Conservation (phyloP, 2,329 filamentous ascomycete genomes). For the Claviceps arundinis region DNA sequence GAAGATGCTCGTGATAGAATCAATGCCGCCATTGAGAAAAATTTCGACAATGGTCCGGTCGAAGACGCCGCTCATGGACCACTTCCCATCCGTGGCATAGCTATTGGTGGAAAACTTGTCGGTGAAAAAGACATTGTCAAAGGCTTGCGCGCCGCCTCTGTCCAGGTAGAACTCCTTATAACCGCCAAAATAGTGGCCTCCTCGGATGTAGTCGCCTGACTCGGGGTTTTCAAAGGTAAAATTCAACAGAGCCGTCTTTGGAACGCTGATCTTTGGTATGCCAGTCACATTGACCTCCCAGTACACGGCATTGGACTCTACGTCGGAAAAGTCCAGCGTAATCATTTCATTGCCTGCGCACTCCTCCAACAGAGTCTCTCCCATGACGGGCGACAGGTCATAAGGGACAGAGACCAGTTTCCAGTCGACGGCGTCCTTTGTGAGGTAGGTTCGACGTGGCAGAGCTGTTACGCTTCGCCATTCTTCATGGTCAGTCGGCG, state of each 20-base stretch:
- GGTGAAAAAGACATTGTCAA: constrained; percentile 20
- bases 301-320: constrained; percentile 38
- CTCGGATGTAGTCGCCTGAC: constrained; percentile 5
- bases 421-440: constrained; percentile 34
- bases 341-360: constrained; percentile 34
- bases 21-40: constrained; percentile 20
- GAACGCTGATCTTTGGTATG: constrained; percentile 10
- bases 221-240: constrained; percentile 14
- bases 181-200: too few species aligned
- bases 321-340: constrained; percentile 33
- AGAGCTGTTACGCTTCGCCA: constrained; percentile 21
- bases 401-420: constrained; percentile 20
- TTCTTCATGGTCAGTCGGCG: constrained; percentile 17
- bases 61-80: constrained; percentile 19
- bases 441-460: constrained; percentile 36
- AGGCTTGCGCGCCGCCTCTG: constrained; percentile 8
- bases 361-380: constrained; percentile 27
- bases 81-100: constrained; percentile 9
- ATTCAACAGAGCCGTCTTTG: constrained; percentile 14
- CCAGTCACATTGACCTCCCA: constrained; percentile 40
- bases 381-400: constrained; percentile 33
- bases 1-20: constrained; percentile 15
- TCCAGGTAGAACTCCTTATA: too few species aligned
- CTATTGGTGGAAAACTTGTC: constrained; percentile 16
- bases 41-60: constrained; percentile 23